Conservation (phyloP, 2,329 filamentous ascomycete species). For the Thielaviopsis ethacetica region DNA sequence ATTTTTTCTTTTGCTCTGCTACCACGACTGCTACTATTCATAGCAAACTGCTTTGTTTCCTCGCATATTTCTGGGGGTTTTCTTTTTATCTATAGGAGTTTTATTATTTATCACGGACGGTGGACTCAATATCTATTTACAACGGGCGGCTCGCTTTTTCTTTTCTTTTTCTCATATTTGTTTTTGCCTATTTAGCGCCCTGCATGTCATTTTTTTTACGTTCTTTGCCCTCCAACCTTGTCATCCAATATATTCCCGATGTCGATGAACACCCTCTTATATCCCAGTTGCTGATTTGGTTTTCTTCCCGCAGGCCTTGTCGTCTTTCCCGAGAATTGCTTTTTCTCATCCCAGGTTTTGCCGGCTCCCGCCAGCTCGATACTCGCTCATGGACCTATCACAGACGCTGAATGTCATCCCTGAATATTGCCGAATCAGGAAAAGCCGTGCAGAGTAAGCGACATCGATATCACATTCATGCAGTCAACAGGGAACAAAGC, state of each 20-base stretch:
- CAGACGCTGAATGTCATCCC: not conserved
- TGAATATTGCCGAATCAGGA: not conserved
- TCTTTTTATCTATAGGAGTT: not conserved
- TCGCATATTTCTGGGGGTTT: not conserved
- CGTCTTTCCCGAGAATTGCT: not conserved
- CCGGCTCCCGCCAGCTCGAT: not conserved
- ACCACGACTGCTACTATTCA: not conserved
- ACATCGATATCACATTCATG: not conserved
- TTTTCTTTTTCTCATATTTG: not conserved
- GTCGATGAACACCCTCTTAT: not conserved
- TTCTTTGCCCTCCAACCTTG: too few species aligned
- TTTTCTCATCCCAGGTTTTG: not conserved
- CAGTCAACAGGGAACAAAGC: not conserved
- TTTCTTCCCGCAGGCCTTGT: not conserved
- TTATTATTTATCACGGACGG: not conserved
- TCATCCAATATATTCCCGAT: not conserved
- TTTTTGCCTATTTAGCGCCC: too few species aligned
- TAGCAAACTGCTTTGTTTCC: not conserved
- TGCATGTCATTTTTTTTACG: too few species aligned
- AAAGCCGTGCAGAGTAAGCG: not conserved
- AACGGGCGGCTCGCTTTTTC: not conserved
- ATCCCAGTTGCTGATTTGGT: too few species aligned
- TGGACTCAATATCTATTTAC: not conserved
- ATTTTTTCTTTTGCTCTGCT: not conserved
- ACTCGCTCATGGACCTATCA: not conserved